Evolutionary conservation across 345 rosid species (phyloP).

Genomic region (Pistacia integerrima): DNA sequence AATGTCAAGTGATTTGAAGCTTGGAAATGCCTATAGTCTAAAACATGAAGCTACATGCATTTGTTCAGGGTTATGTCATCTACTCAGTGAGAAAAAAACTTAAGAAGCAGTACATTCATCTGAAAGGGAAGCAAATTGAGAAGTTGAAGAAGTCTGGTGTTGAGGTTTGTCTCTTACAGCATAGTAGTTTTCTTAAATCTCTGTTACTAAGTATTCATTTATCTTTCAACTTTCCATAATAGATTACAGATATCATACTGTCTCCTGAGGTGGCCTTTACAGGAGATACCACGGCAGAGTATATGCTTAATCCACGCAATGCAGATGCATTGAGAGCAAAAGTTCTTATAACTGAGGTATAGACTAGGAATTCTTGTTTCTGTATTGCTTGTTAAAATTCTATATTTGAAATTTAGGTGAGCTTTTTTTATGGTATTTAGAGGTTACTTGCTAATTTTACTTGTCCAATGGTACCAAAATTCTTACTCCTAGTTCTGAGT

Average conservation of each 20-base stretch:
- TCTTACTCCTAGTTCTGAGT: background rate
- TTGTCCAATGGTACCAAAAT: background rate
- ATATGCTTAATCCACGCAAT: conserved; percentile 92
- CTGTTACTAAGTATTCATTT: conserved; percentile 15
- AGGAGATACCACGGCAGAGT: conserved; percentile 92
- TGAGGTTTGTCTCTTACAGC: conserved; percentile 48
- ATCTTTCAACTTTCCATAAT: conserved; percentile 21
- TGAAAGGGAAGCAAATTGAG: conserved; percentile 92
- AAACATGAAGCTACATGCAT: conserved; percentile 17
- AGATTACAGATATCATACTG: conserved; percentile 84
- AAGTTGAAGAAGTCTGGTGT: conserved; percentile 88
- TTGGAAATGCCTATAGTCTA: conserved; percentile 10
- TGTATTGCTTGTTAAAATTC: conserved; percentile 11
- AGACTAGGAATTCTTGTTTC: background rate
- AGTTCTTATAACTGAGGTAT: conserved; percentile 91
- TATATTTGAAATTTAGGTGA: background rate
- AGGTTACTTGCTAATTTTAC: background rate
- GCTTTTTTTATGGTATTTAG: background rate
- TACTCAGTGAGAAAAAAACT: conserved; percentile 85
- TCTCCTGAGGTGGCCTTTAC: conserved; percentile 95
- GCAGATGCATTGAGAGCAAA: conserved; percentile 96
- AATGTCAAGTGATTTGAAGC: background rate
- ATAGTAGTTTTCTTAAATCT: background rate
- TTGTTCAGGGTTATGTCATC: conserved; percentile 81
- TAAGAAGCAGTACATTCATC: conserved; percentile 85